Evolutionary conservation across 208 protist species (phyloP).

Genomic region (Angomonas desouzai): DNA sequence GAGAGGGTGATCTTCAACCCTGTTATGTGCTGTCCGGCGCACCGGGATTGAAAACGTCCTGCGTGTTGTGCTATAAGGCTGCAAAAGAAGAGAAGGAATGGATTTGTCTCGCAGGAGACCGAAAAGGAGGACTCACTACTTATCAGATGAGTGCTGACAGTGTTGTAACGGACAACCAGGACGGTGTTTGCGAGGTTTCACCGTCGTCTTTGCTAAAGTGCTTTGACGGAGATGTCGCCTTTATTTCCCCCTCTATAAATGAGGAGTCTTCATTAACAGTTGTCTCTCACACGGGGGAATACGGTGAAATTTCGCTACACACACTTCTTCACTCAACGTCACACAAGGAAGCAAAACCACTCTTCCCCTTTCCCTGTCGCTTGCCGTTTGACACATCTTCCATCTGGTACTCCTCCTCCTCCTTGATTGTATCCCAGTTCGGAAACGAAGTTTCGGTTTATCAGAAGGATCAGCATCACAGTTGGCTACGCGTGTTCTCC

Average conservation of each 20-base stretch:
- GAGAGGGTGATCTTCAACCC: background rate
- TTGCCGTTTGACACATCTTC: background rate
- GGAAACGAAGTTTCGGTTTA: background rate
- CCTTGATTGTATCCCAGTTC: background rate
- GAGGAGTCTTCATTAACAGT: background rate
- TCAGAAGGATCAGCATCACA: background rate
- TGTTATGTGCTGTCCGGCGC: background rate
- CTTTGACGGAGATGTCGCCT: background rate
- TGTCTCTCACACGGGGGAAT: background rate
- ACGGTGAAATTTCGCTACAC: background rate
- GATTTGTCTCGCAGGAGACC: slow-evolving; percentile 32
- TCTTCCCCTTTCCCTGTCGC: background rate
- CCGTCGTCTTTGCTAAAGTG: background rate
- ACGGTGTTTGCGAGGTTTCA: background rate
- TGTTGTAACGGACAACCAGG: slow-evolving; percentile 39
- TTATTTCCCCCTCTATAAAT: background rate
- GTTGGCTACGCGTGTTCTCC: background rate
- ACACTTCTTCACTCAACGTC: background rate
- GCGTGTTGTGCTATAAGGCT: background rate
- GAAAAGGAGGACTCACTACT: slow-evolving; percentile 60
- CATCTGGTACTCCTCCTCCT: background rate
- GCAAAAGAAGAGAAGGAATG: slow-evolving; percentile 16
- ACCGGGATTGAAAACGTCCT: background rate
- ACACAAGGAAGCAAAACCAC: too few species aligned
- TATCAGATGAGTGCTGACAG: slow-evolving; percentile 17